Evolutionary conservation across 139 green algal species (phyloP), one percentile per base, ranked within the genome.

Genomic region (Trebouxia sp.): DNA sequence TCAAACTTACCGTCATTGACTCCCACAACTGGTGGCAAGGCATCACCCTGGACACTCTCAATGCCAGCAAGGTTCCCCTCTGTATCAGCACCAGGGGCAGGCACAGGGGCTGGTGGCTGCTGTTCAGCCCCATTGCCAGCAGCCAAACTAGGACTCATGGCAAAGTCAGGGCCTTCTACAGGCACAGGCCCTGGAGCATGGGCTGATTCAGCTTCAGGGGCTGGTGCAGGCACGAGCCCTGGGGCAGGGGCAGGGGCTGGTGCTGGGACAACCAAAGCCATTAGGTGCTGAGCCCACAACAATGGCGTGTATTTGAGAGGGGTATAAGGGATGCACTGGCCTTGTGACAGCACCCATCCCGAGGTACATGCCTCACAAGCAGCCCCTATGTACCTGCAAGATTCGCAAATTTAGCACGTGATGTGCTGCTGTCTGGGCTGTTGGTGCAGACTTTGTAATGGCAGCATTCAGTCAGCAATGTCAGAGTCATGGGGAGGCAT

Each of bases 331-430:
- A 85, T 56, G 38, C 83, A 85, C 6, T 75, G 58, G 28, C 50
- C 75, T 22, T 70, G 55, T 32, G 79, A 37, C 1, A 20, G 28
- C 47, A 74, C 69, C 80, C 47, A 87, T 50, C 74, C 74, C 3
- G 56, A 28, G 1, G 79, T 55, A 30, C 83, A 87, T 43, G 38
- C 37, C 30, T 66, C 58, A 53, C 83, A 87, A 17, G 83, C 83
- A 8, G 14, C 51, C 7, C 83, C 83, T 8, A 75, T 32, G 43
- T 87, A 80, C 20, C 83, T 82, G 55, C n/a, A 81, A 37, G 9
- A 7, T 37, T 15, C 65, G 37, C 65, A 75, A 43, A 6, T 10
- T 28, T 4, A 67, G 74, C 74, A 79, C 8, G n/a, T n/a, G n/a
- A n/a, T n/a, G n/a, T n/a, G n/a, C n/a, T n/a, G n/a, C n/a, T n/a